Base-by-base conservation (phyloP, 1,284 basidiomycete species). In the Heterobasidion occidentale region DNA sequence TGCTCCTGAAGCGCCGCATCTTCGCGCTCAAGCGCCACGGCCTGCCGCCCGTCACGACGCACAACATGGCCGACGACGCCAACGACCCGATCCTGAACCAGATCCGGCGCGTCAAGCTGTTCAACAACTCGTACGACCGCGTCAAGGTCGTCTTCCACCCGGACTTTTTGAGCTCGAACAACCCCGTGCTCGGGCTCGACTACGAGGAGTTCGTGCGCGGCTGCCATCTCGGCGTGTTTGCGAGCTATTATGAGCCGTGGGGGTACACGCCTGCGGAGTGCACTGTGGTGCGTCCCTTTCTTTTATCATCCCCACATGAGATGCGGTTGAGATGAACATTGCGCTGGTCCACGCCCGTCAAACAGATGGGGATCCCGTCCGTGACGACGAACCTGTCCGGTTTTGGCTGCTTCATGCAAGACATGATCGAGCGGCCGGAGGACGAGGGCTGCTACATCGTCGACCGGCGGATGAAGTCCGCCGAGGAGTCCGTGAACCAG, bases 201-300 rank as follows among this genome's bases (percentile, higher is more conserved):
- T 99, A 99, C 69, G 96, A 99, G 71, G 96, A 99, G 75, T 99
- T 99, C 68, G 96, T 98, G 14, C 80, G 96, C 62, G 96, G 96
- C 3, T 98, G 96, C 70, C 96, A 98, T 77, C 75, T 99, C 59
- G 96, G 96, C 59, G 95, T 98, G 44, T 98, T 99, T 83, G 94
- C 96, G 1, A 94, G 90, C 64, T 99, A 98, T 66, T 92, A 92
- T 61, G 93, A 94, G 71, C 94, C 93, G 3, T 95, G 93, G 92
- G 92, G 92, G 0, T 93, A 92, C 62, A 91, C 89, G 0, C 90
- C 90, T 1, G 90, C 89, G 0, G 90, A 92, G 64, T 92, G 90
- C 65, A 92, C 89, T 15, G 90, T 92, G 36, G 86, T 86, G 70
- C 61, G 83, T 79, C 46, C 42, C 8, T 46, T 56, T 20, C 58